phyloP scores from a whole-genome alignment of 2,329 filamentous ascomycete genomes.

The Lecanicillium sp. region DNA sequence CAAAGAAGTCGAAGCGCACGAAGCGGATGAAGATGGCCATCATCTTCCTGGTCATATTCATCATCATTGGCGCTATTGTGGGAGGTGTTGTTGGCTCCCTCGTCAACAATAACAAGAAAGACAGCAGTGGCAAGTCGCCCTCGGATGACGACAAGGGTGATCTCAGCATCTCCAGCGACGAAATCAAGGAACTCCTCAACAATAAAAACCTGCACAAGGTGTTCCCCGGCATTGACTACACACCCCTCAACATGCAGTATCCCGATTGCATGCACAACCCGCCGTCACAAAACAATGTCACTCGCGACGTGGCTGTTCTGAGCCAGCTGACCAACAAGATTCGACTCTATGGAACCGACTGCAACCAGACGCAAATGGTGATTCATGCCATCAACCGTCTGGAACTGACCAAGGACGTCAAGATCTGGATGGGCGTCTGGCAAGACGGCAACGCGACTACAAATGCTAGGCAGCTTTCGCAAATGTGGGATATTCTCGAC shows the following conservation, averaged over 20 bases:
- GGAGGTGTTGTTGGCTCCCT: conserved; percentile 69
- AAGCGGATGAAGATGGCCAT: conserved; percentile 67
- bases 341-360: conserved; percentile 89
- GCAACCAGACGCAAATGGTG: conserved; percentile 94
- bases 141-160: conserved; percentile 36
- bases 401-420: conserved; percentile 62
- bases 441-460: conserved; percentile 78
- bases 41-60: conserved; percentile 51
- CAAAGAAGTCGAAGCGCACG: conserved; percentile 48
- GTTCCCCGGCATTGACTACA: conserved; percentile 94
- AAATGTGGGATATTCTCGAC: conserved; percentile 81
- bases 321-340: conserved; percentile 84
- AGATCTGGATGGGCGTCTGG: conserved; percentile 94
- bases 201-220: conserved; percentile 82
- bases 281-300: conserved; percentile 90
- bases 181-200: conserved; percentile 76
- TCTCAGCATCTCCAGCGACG: conserved; percentile 62
- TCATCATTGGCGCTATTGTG: conserved; percentile 64
- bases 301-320: conserved; percentile 81
- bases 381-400: conserved; percentile 73
- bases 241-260: conserved; percentile 83
- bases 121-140: conserved; percentile 12
- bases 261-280: conserved; percentile 71
- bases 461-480: conserved; percentile 69
- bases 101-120: conserved; percentile 44